Conservation (phyloP, 306 rosid genomes). For the Abrus precatorius region DNA sequence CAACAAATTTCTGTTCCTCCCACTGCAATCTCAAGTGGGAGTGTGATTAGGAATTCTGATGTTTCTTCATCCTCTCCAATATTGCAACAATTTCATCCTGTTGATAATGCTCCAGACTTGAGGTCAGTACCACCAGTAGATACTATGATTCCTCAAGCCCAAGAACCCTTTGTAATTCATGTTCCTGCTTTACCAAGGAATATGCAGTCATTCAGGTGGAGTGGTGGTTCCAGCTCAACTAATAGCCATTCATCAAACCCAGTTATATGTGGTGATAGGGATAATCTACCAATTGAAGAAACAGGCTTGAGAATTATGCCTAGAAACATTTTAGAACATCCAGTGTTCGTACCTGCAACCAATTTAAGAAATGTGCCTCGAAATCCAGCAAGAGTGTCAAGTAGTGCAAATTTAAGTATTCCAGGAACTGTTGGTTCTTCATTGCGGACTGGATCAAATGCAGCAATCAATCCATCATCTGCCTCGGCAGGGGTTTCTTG, state of each 20-base stretch:
- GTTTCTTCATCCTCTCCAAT: slow-evolving; percentile 62
- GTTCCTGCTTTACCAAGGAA: slow-evolving; percentile 76
- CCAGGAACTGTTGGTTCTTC: slow-evolving; percentile 80
- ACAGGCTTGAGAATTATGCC: slow-evolving; percentile 66
- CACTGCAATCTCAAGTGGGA: slow-evolving; percentile 58
- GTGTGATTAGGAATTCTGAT: slow-evolving; percentile 65
- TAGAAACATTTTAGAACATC: slow-evolving; percentile 72
- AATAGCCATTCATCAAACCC: slow-evolving; percentile 63
- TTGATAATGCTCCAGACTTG: slow-evolving; percentile 66
- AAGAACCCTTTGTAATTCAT: slow-evolving; percentile 57
- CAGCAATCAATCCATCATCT: slow-evolving; percentile 67
- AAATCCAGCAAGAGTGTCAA: slow-evolving; percentile 62
- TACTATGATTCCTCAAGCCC: slow-evolving; percentile 68
- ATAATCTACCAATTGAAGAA: slow-evolving; percentile 62
- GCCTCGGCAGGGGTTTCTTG: slow-evolving; percentile 75
- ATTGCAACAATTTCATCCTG: slow-evolving; percentile 62
- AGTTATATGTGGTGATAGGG: slow-evolving; percentile 59
- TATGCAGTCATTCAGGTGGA: slow-evolving; percentile 73
- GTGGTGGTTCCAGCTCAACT: slow-evolving; percentile 75
- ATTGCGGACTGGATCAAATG: slow-evolving; percentile 60
- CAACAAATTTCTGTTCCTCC: slow-evolving; percentile 65
- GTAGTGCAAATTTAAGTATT: slow-evolving; percentile 59
- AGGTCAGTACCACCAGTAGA: slow-evolving; percentile 67
- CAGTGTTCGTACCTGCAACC: slow-evolving; percentile 70
- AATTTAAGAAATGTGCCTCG: slow-evolving; percentile 70